Evolutionary conservation across 2,329 filamentous ascomycete species (phyloP).

Genomic region (Pseudodiploospora longispora): DNA sequence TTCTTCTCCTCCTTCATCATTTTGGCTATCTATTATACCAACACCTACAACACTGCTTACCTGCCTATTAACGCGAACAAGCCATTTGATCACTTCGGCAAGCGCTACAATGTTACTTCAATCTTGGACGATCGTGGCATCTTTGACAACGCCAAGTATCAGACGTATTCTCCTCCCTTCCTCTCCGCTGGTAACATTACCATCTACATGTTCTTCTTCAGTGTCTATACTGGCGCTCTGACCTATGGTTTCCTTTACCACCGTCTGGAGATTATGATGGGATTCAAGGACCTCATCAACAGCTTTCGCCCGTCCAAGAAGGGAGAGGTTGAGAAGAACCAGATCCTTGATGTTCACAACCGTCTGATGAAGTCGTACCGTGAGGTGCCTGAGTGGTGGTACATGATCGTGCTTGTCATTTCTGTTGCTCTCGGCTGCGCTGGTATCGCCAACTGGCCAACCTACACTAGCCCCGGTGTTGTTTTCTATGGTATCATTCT

Average conservation of each 20-base stretch:
- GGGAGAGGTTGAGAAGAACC: slow-evolving; percentile 15
- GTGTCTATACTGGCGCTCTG: slow-evolving; percentile 31
- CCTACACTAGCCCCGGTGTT: slow-evolving; percentile 31
- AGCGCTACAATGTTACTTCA: slow-evolving; percentile 28
- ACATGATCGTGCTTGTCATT: slow-evolving; percentile 23
- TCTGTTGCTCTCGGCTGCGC: slow-evolving; percentile 27
- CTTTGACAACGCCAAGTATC: slow-evolving; percentile 30
- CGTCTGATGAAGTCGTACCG: slow-evolving; percentile 38
- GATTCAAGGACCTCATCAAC: slow-evolving; percentile 1
- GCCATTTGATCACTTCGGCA: slow-evolving; percentile 30
- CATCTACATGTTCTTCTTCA: slow-evolving; percentile 33
- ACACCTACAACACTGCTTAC: slow-evolving; percentile 27
- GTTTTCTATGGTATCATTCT: slow-evolving; percentile 35
- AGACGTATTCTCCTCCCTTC: slow-evolving; percentile 34
- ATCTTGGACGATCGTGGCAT: slow-evolving; percentile 25
- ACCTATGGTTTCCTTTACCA: slow-evolving; percentile 33
- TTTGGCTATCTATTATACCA: slow-evolving; percentile 23
- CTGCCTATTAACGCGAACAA: slow-evolving; percentile 34
- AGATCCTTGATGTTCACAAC: slow-evolving; percentile 32
- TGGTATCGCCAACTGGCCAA: slow-evolving; percentile 30
- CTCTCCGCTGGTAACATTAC: slow-evolving; percentile 27
- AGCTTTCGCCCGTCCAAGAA: slow-evolving; percentile 1
- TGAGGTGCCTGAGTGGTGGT: slow-evolving; percentile 43
- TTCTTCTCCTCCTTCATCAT: slow-evolving; percentile 21
- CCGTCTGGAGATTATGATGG: slow-evolving; percentile 25